A percentile compares a stretch with the other conserved stretches of the same genome.
Evolutionary conservation across 2,329 filamentous ascomycete genomes (phyloP).

Genomic region (Neoascochyta sp.): DNA sequence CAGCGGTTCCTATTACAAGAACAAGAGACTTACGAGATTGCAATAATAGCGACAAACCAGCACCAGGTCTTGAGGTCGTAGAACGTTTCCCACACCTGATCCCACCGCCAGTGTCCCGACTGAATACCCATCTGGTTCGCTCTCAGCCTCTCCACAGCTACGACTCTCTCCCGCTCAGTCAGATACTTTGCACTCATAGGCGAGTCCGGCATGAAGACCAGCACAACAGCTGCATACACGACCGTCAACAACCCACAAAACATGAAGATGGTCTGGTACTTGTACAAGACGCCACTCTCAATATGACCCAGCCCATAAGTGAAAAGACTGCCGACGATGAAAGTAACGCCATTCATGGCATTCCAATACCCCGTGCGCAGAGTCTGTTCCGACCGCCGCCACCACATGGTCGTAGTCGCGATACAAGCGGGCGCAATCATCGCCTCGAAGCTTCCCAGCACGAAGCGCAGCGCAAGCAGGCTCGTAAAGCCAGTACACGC

Average conservation of each 20-base stretch:
- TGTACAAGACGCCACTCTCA: conserved; percentile 40
- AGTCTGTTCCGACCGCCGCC: conserved; percentile 56
- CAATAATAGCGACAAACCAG: conserved; percentile 55
- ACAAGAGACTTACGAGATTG: conserved; percentile 17
- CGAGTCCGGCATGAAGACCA: conserved; percentile 44
- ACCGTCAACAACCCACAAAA: conserved; percentile 46
- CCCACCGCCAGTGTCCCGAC: conserved; percentile 75
- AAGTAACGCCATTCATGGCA: conserved; percentile 58
- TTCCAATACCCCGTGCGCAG: conserved; percentile 56
- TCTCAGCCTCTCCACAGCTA: conserved; percentile 18
- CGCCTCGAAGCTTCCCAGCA: conserved; percentile 40
- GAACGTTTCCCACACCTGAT: conserved; percentile 39
- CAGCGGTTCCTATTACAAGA: not conserved
- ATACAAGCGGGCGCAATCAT: conserved; percentile 50
- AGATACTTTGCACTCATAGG: conserved; percentile 38
- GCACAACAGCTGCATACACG: conserved; percentile 41
- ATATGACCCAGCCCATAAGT: conserved; percentile 58
- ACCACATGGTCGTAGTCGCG: conserved; percentile 60
- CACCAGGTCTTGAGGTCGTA: conserved; percentile 31
- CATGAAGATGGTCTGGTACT: conserved; percentile 47
- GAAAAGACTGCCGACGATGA: conserved; percentile 54
- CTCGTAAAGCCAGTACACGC: conserved; percentile 44
- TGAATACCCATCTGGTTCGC: conserved; percentile 51
- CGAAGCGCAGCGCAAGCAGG: conserved; percentile 39
- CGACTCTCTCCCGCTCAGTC: conserved; percentile 14